Evolutionary conservation across 169 alveolate genomes (phyloP), one percentile per base, ranked within the genome.

Genomic region (Fabrea salina): DNA sequence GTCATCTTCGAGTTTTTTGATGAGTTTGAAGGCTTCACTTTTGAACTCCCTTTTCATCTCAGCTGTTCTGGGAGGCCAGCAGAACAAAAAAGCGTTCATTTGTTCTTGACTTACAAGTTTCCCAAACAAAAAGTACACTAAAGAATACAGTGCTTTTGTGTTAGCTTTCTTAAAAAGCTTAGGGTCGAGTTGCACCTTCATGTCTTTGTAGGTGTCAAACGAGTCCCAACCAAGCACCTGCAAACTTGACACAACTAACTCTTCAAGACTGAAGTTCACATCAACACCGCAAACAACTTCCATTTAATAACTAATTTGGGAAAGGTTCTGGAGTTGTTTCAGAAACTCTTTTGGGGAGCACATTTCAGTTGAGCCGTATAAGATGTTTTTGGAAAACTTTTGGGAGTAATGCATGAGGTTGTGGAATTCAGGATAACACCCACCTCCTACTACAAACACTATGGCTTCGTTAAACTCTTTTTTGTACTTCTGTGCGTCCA

Each of bases 1-100:
- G 16, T 37, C 49, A n/a, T 61, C 41, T 61, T 61, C 51, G 1
- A 33, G 25, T 32, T 37, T 37, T 61, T 7, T n/a, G 11, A 61
- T 7, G 13, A 61, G 50, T 27, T 37, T 27, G 50, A 16, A 61
- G 13, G 51, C 8, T 30, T 27, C 41, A 33, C 39, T 51, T 61
- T 61, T 61, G 50, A 32, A 61, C 25, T 61, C 74, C 13, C 74
- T 13, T 37, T 61, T 61, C 74, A 61, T 61, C 2, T 61, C 74
- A 33, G 74, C 37, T n/a, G 51, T 61, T 27, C 74, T 16, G 13
- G 74, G 74, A 7, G 74, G 74, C 74, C 74, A 61, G 50, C 51
- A 61, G 3, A 61, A 61, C n/a, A 61, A 47, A 4, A 61, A 61
- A 32, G n/a, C 11, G 11, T 16, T 11, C 32, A 61, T n/a, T n/a